Evolutionary conservation across 768 basidiomycete genomes (phyloP), one percentile per base, ranked within the genome.

Genomic region (Podaxis rugospora): DNA sequence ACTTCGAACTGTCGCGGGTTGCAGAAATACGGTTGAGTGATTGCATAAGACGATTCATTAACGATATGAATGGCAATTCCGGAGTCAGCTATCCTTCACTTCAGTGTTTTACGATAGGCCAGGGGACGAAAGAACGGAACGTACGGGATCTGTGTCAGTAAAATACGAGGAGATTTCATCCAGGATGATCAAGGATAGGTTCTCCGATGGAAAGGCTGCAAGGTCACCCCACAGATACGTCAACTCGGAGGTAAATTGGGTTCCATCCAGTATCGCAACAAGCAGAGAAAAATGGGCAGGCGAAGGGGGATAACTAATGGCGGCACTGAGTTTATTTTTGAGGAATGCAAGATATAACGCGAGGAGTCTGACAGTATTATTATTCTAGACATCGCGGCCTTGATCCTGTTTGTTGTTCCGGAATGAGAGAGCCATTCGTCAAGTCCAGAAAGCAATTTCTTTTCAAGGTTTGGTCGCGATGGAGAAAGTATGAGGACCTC

Each of bases 161-260:
- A 88, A 84, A 69, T 86, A 89, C 5, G 73, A 66, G 2, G 88
- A 89, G 0, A 79, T 77, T 62, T 89, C 88, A 52, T 82, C 78
- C 16, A 91, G 67, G 35, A 91, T 75, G 21, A 90, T 64, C n/a
- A 88, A 0, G 76, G 64, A 37, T 66, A 65, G 40, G 68, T 61
- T 23, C 74, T 65, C 18, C 65, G 59, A 55, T 21, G 59, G 59
- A 6, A 46, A 54, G 18, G 49, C n/a, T n/a, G 59, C 21, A 39
- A 61, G 44, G 9, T 46, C 42, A 21, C 18, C 46, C 59, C 59
- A 61, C 10, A 61, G 25, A 14, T 47, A 23, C 44, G 46, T 23
- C 14, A 54, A 21, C 16, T 54, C 59, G 13, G 59, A 23, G 14
- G 35, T 18, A 23, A 36, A 10, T 55, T 61, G 59, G 4, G 21